A percentile compares a stretch with the other conserved stretches of the same genome.
phyloP scores from a whole-genome alignment of 352 stramenopile species.

The Phytophthora tentaculata region DNA sequence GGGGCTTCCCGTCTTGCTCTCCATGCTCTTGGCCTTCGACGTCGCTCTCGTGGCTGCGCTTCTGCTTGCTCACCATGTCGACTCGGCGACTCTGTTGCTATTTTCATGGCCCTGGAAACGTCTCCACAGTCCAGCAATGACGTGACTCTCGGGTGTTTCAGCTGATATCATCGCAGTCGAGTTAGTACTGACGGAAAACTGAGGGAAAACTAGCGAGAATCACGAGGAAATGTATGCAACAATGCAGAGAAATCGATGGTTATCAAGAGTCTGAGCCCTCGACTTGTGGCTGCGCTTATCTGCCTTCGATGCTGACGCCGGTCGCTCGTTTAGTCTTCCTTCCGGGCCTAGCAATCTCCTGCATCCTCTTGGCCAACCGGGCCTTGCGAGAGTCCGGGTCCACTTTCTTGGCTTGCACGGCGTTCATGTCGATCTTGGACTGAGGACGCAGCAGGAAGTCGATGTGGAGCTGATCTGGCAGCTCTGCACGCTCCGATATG shows the following conservation, averaged over 20 bases:
- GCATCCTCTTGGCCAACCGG: constrained; percentile 88
- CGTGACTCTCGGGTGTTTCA: constrained; percentile 9
- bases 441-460: constrained; percentile 86
- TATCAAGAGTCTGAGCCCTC: no score
- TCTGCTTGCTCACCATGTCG: constrained; percentile 39
- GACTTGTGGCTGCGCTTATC: constrained; percentile 47
- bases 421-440: constrained; percentile 79
- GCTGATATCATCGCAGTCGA: constrained; percentile 13
- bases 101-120: constrained; percentile 27
- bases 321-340: constrained; percentile 81
- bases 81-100: constrained; percentile 22
- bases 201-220: constrained; percentile 6
- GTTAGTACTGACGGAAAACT: constrained; percentile 23
- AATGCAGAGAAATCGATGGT: constrained; percentile 32
- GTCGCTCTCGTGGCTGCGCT: constrained; percentile 11
- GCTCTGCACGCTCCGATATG: constrained; percentile 66
- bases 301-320: constrained; percentile 81
- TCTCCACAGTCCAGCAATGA: constrained; percentile 5
- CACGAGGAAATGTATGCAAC: constrained; percentile 34
- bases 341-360: constrained; percentile 80
- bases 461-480: constrained; percentile 80
- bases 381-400: constrained; percentile 83
- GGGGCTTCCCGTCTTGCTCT: neutral
- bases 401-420: constrained; percentile 62
- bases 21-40: no score